Evolutionary conservation across 331 rosid species (phyloP), one percentile per base, ranked within the genome.

Genomic region (Malus hybrid): DNA sequence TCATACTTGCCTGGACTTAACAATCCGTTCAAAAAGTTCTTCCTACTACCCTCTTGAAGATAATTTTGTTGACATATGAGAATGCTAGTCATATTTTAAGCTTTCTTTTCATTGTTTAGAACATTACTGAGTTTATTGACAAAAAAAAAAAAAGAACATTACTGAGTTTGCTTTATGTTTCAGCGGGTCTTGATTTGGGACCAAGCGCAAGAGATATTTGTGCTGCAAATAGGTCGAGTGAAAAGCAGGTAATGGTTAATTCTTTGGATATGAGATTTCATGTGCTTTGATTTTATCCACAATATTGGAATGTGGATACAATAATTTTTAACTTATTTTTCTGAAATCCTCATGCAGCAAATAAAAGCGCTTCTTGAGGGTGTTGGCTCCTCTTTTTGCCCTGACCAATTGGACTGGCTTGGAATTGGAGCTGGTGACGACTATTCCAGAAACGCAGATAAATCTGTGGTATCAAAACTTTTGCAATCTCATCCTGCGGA

Each of bases 201-300:
- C 92, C 91, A 71, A 90, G 80, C 75, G 86, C 92, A 7, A 87
- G 97, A 84, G 96, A 94, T 77, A 89, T 94, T 68, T 94, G 97
- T 78, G 91, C 92, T 22, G 92, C 93, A 75, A 92, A 92, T 82
- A 84, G 97, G 80, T 82, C 90, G 5, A 85, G 92, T 84, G 99
- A 94, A 88, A 89, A 90, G 57, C 97, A 90, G 99, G 99, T 92
- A 81, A 56, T 30, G 6, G 30, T 34, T 70, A 36, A 63, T 61
- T 76, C 20, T 75, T 66, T 2, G n/a, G 39, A 65, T 63, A 39
- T 76, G 65, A 78, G 75, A 50, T 33, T 20, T 39, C 14, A 10
- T 15, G 19, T 46, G 42, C 39, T 69, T 28, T 3, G 39, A 1
- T 10, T 28, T 69, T 48, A 26, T 48, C 24, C 61, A 28, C 44